Conservation (phyloP, 2,329 filamentous ascomycete genomes). For the Thelonectria blattea region DNA sequence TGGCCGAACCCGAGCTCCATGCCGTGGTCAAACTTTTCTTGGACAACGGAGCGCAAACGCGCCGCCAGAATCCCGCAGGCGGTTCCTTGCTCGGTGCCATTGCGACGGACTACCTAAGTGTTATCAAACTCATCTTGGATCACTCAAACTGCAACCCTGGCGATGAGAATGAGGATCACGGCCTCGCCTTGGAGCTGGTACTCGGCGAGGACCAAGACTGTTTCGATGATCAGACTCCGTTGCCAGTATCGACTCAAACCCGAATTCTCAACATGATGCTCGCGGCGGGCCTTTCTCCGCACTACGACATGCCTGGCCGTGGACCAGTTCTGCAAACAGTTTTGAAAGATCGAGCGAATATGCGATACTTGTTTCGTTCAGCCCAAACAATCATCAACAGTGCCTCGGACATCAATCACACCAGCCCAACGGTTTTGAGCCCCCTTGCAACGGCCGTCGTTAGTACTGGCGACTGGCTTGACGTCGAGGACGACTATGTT, state of each 20-base stretch:
- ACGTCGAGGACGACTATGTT: neutral
- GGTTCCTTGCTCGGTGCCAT: neutral
- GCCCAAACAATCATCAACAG: neutral
- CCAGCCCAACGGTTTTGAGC: neutral
- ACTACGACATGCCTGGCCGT: neutral
- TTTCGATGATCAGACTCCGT: neutral
- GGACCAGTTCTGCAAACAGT: neutral
- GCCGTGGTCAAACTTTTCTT: neutral
- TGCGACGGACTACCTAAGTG: conserved; percentile 8
- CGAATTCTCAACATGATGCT: neutral
- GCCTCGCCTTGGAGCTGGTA: neutral
- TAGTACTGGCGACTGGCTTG: neutral
- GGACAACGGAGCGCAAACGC: neutral
- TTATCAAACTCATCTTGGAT: conserved; percentile 4
- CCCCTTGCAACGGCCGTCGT: neutral
- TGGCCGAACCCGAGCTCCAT: neutral
- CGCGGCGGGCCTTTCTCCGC: neutral
- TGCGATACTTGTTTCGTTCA: neutral
- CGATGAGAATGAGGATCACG: neutral
- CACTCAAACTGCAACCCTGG: neutral
- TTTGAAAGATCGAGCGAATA: neutral
- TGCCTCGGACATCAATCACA: neutral
- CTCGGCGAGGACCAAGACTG: neutral
- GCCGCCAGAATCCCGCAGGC: neutral
- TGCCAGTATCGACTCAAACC: neutral